These are phyloP conservation scores for Narthecium ossifragum DNA, from an alignment of 106 monocot species.

Conservation along the genomic window DNA sequence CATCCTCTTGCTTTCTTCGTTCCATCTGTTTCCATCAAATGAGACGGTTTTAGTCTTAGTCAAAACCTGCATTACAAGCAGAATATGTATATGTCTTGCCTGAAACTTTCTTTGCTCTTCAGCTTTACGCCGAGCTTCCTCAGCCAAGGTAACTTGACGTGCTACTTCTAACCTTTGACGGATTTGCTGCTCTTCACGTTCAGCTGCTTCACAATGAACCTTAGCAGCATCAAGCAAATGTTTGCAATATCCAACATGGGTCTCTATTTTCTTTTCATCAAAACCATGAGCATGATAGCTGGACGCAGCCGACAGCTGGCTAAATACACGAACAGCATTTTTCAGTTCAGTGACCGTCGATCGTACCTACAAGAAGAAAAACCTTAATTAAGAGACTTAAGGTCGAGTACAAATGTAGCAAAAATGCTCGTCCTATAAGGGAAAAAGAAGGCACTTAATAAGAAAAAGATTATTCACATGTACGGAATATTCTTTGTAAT, in stretches of 20 bases:
- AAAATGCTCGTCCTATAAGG: no score
- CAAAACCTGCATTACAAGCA: not conserved
- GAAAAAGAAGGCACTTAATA: no score
- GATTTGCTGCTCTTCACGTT: slow-evolving; percentile 90
- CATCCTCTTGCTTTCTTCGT: slow-evolving; percentile 90
- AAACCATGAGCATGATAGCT: slow-evolving; percentile 82
- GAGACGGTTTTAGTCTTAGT: not conserved
- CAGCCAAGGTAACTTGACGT: slow-evolving; percentile 80
- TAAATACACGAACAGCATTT: slow-evolving; percentile 92
- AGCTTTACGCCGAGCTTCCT: slow-evolving; percentile 90
- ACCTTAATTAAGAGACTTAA: no score
- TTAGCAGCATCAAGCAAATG: slow-evolving; percentile 95
- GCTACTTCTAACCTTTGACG: slow-evolving; percentile 91
- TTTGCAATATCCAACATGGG: slow-evolving; percentile 91
- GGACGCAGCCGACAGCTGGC: slow-evolving; percentile 65
- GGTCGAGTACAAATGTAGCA: no score
- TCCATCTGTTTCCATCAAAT: slow-evolving; percentile 48
- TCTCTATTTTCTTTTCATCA: slow-evolving; percentile 91
- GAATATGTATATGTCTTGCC: slow-evolving; percentile 19
- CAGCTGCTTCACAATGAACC: slow-evolving; percentile 94
- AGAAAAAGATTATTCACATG: no score
- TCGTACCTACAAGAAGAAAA: slow-evolving; percentile 48
- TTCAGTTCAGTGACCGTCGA: slow-evolving; percentile 86
- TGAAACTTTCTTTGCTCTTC: slow-evolving; percentile 94
- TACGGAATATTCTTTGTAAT: no score